These are phyloP conservation scores for Kwoniella europaea DNA, from an alignment of 768 basidiomycete genomes.

Conservation along the genomic window DNA sequence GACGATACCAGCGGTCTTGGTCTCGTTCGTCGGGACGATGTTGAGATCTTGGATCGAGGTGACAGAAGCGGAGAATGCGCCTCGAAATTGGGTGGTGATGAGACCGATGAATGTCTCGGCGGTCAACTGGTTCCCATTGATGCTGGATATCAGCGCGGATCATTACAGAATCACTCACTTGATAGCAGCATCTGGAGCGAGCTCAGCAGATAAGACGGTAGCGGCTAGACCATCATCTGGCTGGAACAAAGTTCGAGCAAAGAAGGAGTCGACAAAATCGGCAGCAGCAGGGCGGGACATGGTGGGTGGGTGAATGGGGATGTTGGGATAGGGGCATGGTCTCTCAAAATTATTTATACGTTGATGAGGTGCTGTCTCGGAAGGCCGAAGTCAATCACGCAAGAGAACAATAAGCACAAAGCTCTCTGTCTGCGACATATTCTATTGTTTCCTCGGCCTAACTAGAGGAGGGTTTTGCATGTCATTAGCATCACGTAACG, in stretches of 20 bases:
- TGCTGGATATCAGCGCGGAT: slow-evolving; percentile 1
- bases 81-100: slow-evolving; percentile 19
- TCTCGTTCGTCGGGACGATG: slow-evolving; percentile 8
- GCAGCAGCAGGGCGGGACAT: slow-evolving; percentile 15
- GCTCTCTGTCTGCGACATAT: neutral
- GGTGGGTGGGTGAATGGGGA: neutral
- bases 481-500: neutral
- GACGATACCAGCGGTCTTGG: slow-evolving; percentile 3
- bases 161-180: neutral
- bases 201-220: neutral
- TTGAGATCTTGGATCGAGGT: slow-evolving; percentile 18
- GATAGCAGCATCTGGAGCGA: slow-evolving; percentile 13
- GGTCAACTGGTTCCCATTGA: slow-evolving; percentile 10
- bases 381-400: slow-evolving; percentile 3
- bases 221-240: slow-evolving; percentile 3
- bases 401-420: neutral
- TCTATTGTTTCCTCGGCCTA: neutral
- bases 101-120: slow-evolving; percentile 6
- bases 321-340: neutral
- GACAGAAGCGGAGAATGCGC: slow-evolving; percentile 7
- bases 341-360: neutral
- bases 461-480: neutral
- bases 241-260: slow-evolving; percentile 14
- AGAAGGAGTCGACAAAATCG: slow-evolving; percentile 19
- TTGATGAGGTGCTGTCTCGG: slow-evolving; percentile 1